Evolutionary conservation across 2,329 filamentous ascomycete genomes (phyloP).

Genomic region (Penicillium olsonii): DNA sequence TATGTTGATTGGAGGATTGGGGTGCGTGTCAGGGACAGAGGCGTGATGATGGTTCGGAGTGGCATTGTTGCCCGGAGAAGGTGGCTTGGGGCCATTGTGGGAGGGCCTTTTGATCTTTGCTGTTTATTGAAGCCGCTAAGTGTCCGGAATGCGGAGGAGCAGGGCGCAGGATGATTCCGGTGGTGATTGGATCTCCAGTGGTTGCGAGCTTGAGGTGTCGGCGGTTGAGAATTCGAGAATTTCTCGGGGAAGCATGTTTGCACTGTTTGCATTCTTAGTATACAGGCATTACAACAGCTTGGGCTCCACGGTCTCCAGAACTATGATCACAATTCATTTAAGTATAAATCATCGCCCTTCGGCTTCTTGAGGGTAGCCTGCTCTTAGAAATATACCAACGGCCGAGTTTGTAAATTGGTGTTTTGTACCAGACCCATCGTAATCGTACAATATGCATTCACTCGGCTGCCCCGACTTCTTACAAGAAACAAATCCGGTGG

Average conservation of each 20-base stretch:
- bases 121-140: neutral
- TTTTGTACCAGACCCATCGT: neutral
- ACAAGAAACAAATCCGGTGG: neutral
- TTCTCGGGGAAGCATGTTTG: conserved; percentile 27
- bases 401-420: neutral
- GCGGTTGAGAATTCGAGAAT: conserved; percentile 29
- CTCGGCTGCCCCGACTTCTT: neutral
- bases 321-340: no score
- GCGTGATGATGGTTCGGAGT: conserved; percentile 30
- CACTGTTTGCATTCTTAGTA: conserved; percentile 31
- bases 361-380: neutral
- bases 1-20: conserved; percentile 21
- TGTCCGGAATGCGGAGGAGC: neutral
- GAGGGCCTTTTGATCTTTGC: neutral
- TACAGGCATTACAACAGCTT: neutral
- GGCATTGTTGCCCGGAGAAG: conserved; percentile 35
- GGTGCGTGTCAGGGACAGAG: conserved; percentile 28
- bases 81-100: conserved; percentile 32
- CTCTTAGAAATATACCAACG: neutral
- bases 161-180: neutral
- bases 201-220: conserved; percentile 9
- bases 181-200: conserved; percentile 6
- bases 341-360: no score
- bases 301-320: no score
- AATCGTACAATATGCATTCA: neutral